phyloP scores from a whole-genome alignment of 495 filamentous ascomycete genomes.

The Daldinia caldariorum region DNA sequence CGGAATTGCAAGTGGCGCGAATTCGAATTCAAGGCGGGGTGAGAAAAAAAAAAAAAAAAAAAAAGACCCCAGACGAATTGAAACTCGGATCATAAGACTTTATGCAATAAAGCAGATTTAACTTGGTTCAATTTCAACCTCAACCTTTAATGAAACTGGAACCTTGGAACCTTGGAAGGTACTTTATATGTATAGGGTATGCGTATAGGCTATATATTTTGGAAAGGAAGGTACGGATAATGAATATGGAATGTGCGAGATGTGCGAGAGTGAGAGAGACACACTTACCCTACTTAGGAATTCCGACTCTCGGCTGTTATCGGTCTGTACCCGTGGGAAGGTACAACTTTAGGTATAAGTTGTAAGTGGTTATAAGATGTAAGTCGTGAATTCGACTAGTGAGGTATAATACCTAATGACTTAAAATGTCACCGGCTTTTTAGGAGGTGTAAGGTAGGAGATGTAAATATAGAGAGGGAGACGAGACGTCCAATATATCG shows the following conservation, averaged over 20 bases:
- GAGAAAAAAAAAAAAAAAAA: background rate
- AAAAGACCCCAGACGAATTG: background rate
- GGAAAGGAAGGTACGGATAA: constrained; percentile 6
- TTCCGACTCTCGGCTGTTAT: background rate
- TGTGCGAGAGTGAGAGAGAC: background rate
- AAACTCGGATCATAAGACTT: background rate
- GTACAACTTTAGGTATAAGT: background rate
- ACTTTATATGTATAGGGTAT: background rate
- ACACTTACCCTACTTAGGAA: constrained; percentile 7
- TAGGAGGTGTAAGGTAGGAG: background rate
- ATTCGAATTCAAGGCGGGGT: constrained; percentile 41
- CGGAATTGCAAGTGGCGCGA: constrained; percentile 38
- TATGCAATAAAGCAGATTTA: constrained; percentile 15
- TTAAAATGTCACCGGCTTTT: background rate
- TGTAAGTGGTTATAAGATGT: no score
- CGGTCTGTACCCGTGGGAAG: constrained; percentile 5
- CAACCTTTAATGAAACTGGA: background rate
- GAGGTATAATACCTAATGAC: no score
- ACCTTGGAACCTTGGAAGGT: no score
- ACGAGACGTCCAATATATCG: constrained; percentile 17
- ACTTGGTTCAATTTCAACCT: background rate
- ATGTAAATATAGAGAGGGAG: background rate
- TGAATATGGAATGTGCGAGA: constrained; percentile 4
- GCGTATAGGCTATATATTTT: background rate
- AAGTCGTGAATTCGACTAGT: constrained; percentile 9